Evolutionary conservation across 352 stramenopile species (phyloP).

Genomic region (Globisporangium takayamanum): DNA sequence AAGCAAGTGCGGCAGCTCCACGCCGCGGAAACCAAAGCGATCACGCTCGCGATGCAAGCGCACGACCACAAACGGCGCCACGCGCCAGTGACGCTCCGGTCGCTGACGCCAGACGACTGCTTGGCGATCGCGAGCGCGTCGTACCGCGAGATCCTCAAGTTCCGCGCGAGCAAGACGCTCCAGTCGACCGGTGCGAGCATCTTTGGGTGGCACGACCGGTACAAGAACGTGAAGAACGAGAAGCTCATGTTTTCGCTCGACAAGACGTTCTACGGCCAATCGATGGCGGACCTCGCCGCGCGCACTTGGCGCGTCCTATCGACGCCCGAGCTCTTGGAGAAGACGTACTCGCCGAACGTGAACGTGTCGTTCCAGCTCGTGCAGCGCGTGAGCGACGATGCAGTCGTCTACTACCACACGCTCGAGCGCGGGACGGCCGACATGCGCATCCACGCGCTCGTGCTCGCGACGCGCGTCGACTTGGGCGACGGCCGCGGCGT

Average conservation of each 20-base stretch:
- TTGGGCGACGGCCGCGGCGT: conserved; percentile 31
- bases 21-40: conserved; percentile 31
- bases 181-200: conserved; percentile 51
- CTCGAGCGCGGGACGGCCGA: conserved; percentile 44
- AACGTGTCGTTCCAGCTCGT: conserved; percentile 58
- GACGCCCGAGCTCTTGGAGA: conserved; percentile 31
- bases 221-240: conserved; percentile 34
- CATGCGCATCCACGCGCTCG: conserved; percentile 50
- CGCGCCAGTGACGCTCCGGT: conserved; percentile 30
- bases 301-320: conserved; percentile 50
- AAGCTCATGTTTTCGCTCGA: conserved; percentile 63
- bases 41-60: conserved; percentile 17
- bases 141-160: conserved; percentile 42
- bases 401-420: conserved; percentile 68
- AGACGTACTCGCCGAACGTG: conserved; percentile 43
- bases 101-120: conserved; percentile 37
- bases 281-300: conserved; percentile 30
- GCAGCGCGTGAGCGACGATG: conserved; percentile 48
- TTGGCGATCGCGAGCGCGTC: conserved; percentile 34
- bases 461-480: conserved; percentile 51
- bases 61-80: conserved; percentile 12
- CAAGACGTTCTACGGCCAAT: conserved; percentile 40
- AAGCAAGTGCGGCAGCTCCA: conserved; percentile 36
- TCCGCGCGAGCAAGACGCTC: conserved; percentile 36
- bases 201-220: conserved; percentile 60